These are phyloP conservation scores for Canavalia gladiata DNA, from an alignment of 306 rosid species.

Conservation along the genomic window DNA sequence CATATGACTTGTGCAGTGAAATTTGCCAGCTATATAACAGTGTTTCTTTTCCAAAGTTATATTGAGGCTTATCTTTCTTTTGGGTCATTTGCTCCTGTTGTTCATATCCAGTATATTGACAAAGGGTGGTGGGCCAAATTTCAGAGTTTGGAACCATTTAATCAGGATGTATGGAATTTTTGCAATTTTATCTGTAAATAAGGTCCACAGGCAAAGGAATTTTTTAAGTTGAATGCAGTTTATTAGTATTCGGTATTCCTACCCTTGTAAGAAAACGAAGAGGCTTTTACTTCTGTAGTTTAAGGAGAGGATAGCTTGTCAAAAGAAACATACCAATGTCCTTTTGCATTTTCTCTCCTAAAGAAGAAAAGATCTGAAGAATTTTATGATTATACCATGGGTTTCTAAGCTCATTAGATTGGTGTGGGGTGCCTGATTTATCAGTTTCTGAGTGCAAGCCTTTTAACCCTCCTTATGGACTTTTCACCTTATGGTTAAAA, in stretches of 20 bases:
- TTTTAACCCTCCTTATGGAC: neutral
- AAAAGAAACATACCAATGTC: neutral
- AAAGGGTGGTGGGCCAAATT: constrained; percentile 8
- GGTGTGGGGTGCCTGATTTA: constrained; percentile 9
- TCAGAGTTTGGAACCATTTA: constrained; percentile 34
- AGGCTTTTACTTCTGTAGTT: constrained; percentile 25
- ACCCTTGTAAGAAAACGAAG: constrained; percentile 8
- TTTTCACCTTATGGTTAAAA: constrained; percentile 30
- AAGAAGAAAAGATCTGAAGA: constrained; percentile 9
- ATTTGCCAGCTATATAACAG: neutral
- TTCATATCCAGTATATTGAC: constrained; percentile 16
- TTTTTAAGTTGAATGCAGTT: constrained; percentile 23
- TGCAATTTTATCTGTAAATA: constrained; percentile 30
- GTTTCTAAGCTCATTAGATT: neutral
- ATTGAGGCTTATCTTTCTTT: constrained; percentile 20
- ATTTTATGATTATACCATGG: neutral
- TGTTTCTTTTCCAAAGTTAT: neutral
- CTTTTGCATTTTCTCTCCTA: constrained; percentile 34
- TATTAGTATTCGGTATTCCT: constrained; percentile 11
- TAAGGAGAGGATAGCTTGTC: constrained; percentile 17
- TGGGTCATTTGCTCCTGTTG: neutral
- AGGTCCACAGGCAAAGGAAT: constrained; percentile 16
- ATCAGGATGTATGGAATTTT: neutral
- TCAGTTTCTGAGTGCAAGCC: constrained; percentile 3
- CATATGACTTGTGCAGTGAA: neutral